phyloP scores from a whole-genome alignment of 306 rosid genomes.

The Cicer pinnatifidum region DNA sequence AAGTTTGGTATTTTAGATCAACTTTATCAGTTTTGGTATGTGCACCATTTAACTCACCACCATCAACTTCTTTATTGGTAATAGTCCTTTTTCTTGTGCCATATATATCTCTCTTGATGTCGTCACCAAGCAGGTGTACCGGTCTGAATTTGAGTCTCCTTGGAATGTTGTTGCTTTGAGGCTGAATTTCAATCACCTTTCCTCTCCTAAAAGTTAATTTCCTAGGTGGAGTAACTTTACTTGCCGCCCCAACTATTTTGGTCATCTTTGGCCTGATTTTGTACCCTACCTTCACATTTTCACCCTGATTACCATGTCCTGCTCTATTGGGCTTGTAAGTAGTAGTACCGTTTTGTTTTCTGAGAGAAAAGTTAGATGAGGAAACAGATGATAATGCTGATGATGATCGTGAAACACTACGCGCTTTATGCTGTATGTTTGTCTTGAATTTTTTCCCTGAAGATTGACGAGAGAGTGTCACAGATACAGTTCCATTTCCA shows the following conservation, averaged over 20 bases:
- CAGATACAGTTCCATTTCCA: slow-evolving; percentile 43
- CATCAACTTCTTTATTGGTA: slow-evolving; percentile 43
- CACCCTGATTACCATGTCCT: slow-evolving; percentile 34
- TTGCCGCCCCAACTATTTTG: slow-evolving; percentile 47
- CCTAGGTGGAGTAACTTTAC: slow-evolving; percentile 44
- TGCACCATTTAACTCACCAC: slow-evolving; percentile 47
- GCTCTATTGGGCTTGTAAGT: slow-evolving; percentile 35
- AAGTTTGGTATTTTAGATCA: slow-evolving; percentile 42
- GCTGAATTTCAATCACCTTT: slow-evolving; percentile 62
- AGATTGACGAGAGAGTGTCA: slow-evolving; percentile 20
- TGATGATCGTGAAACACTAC: slow-evolving; percentile 30
- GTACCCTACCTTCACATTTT: slow-evolving; percentile 47
- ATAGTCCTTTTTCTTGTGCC: slow-evolving; percentile 37
- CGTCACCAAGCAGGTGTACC: slow-evolving; percentile 51
- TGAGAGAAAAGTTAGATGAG: slow-evolving; percentile 37
- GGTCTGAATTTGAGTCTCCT: slow-evolving; percentile 78
- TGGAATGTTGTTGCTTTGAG: slow-evolving; percentile 53
- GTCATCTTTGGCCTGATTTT: slow-evolving; percentile 52
- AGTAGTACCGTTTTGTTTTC: slow-evolving; percentile 46
- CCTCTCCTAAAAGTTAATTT: slow-evolving; percentile 72
- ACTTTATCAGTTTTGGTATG: slow-evolving; percentile 47
- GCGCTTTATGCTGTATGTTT: slow-evolving; percentile 23
- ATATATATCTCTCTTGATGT: slow-evolving; percentile 44
- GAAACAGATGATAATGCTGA: slow-evolving; percentile 34
- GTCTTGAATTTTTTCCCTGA: slow-evolving; percentile 48